Evolutionary conservation across 768 basidiomycete species (phyloP), one percentile per base, ranked within the genome.

Genomic region (Suillus clintonianus): DNA sequence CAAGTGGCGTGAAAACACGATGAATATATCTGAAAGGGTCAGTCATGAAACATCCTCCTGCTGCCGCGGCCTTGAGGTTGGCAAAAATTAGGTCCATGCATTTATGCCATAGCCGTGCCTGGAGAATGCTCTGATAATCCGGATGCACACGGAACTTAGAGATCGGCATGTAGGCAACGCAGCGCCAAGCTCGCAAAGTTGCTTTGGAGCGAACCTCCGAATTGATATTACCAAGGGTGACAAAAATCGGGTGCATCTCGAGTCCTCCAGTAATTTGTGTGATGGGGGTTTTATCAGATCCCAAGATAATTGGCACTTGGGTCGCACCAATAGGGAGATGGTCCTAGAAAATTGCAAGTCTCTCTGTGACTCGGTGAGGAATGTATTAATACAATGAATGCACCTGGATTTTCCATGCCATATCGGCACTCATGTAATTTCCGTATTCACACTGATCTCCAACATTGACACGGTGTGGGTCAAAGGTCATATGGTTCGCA

Each of bases 221-320:
- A 24, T 64, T 27, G 5, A 79, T 68, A 60, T 79, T 79, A 11
- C 73, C 3, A 5, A 48, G 27, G 6, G 47, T 48, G 4, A 48
- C 6, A 24, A 48, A 48, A 10, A 48, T 10, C 72, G 76, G 77
- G 61, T 78, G 76, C 10, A 72, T 74, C 5, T 64, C 55, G 19
- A 69, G 65, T 50, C 71, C 69, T 48, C 77, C 74, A 13, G 72
- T 75, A 62, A 69, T 70, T 15, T 65, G 59, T 0, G 73, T 72
- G 13, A 79, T 70, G 55, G 67, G 69, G 15, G 78, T 77, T 62
- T 79, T 79, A 61, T 79, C 73, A 0, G 74, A 74, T 22, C 72
- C 72, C 4, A 71, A 53, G 19, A 78, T 68, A 2, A 69, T 65
- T 14, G 76, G 74, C 5, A 77, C 64, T 15, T 78, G 61, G 2